A percentile compares a stretch with the other conserved stretches of the same genome.
Evolutionary conservation across 2,329 filamentous ascomycete genomes (phyloP).

Genomic region (Colletotrichum noveboracense): DNA sequence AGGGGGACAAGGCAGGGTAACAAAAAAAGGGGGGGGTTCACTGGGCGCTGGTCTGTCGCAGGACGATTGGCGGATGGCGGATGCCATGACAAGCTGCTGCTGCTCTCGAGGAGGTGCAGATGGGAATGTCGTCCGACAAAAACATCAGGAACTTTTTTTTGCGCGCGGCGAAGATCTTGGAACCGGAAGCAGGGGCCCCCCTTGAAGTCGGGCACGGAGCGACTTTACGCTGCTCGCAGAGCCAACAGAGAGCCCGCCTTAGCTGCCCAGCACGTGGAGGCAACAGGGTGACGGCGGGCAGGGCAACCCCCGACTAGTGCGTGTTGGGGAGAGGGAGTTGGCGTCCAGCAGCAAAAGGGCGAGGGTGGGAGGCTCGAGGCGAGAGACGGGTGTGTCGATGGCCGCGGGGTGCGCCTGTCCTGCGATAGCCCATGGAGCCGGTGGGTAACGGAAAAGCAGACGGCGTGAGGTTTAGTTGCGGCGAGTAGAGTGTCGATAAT

Average conservation of each 20-base stretch:
- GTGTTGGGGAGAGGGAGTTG: background rate
- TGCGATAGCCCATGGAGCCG: background rate
- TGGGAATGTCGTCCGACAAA: background rate
- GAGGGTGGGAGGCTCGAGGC: background rate
- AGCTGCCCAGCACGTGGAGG: constrained; percentile 1
- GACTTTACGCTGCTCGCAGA: background rate
- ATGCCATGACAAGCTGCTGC: constrained; percentile 9
- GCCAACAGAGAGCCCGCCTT: background rate
- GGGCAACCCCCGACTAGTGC: background rate
- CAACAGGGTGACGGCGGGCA: background rate
- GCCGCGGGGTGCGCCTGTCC: background rate
- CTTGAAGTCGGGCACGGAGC: constrained; percentile 5
- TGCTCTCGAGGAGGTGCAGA: background rate
- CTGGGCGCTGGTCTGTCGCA: background rate
- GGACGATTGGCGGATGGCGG: background rate
- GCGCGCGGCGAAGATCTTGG: constrained; percentile 11
- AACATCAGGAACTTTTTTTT: constrained; percentile 16
- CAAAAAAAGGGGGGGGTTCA: background rate
- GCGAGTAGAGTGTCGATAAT: background rate
- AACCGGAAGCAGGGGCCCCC: background rate
- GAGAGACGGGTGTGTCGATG: background rate
- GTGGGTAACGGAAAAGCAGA: constrained; percentile 6
- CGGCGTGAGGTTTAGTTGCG: background rate
- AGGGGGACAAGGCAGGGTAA: background rate
- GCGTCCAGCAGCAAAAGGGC: background rate